Conservation (phyloP, 306 rosid genomes). For the Vicia sativa region DNA sequence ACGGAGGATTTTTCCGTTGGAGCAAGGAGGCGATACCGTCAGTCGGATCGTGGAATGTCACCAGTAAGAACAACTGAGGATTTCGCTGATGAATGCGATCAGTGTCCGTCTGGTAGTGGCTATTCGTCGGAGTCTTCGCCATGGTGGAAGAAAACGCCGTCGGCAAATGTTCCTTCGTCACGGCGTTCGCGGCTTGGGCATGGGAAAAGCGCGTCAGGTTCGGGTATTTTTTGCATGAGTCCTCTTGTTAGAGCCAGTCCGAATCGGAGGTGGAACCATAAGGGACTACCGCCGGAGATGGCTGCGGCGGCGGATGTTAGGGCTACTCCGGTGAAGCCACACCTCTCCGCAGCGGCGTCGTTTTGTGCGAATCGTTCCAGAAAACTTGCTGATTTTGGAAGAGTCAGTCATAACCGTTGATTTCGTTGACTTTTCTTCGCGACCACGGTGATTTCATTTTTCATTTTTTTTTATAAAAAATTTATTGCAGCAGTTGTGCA, state of each 20-base stretch:
- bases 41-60: slow-evolving; percentile 86
- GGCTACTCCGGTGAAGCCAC: slow-evolving; percentile 53
- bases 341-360: slow-evolving; percentile 64
- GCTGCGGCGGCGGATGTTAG: slow-evolving; percentile 54
- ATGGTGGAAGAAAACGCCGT: slow-evolving; percentile 65
- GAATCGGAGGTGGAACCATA: slow-evolving; percentile 67
- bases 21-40: slow-evolving; percentile 36
- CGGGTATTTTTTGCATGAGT: slow-evolving; percentile 84
- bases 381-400: slow-evolving; percentile 87
- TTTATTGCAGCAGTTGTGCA: slow-evolving; percentile 12
- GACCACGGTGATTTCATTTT: slow-evolving; percentile 27
- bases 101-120: slow-evolving; percentile 61
- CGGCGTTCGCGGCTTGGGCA: slow-evolving; percentile 52
- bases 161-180: slow-evolving; percentile 44
- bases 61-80: slow-evolving; percentile 52
- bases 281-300: slow-evolving; percentile 57
- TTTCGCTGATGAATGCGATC: slow-evolving; percentile 50
- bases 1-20: slow-evolving; percentile 27
- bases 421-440: slow-evolving; percentile 40
- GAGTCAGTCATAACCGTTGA: slow-evolving; percentile 78
- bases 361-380: slow-evolving; percentile 80
- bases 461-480: background rate
- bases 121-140: slow-evolving; percentile 64
- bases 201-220: slow-evolving; percentile 50
- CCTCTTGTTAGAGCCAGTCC: slow-evolving; percentile 90